Evolutionary conservation across 805 yeast genomes (phyloP).

Genomic region (Candida corydali): DNA sequence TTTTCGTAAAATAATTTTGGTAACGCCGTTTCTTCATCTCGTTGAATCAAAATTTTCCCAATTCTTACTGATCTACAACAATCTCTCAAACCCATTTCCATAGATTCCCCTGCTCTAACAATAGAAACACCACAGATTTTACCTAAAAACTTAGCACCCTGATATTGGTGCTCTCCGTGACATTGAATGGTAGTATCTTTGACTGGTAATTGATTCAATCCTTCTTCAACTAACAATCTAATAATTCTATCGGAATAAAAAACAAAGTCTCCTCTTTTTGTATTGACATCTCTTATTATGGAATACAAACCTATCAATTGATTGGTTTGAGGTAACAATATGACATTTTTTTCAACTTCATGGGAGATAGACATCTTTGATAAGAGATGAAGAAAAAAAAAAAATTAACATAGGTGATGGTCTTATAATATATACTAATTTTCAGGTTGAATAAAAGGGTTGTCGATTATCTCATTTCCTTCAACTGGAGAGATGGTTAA

Average conservation of each 20-base stretch:
- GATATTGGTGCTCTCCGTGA: constrained; percentile 66
- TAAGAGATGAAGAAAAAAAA: constrained; percentile 1
- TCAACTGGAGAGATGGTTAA: constrained; percentile 71
- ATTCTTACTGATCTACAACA: constrained; percentile 95
- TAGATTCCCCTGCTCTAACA: constrained; percentile 97
- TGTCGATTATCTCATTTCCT: constrained; percentile 66
- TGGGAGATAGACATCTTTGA: constrained; percentile 8
- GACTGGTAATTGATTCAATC: constrained; percentile 92
- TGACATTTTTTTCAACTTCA: constrained; percentile 48
- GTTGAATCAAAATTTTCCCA: constrained; percentile 93
- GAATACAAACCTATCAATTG: constrained; percentile 86
- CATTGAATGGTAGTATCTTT: constrained; percentile 62
- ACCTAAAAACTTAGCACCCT: constrained; percentile 81
- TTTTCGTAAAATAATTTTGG: constrained; percentile 93
- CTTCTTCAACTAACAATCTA: constrained; percentile 90
- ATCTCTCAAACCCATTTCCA: constrained; percentile 98
- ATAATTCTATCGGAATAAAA: constrained; percentile 95
- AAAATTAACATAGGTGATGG: not conserved
- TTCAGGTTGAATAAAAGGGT: constrained; percentile 49
- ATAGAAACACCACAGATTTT: constrained; percentile 97
- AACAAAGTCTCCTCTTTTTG: constrained; percentile 87
- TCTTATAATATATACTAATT: constrained; percentile 2
- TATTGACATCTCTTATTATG: constrained; percentile 77
- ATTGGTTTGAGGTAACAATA: constrained; percentile 79
- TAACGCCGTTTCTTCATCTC: constrained; percentile 95